Conservation (phyloP, 2,329 filamentous ascomycete genomes). For the Aspergillus spinulosporus region DNA sequence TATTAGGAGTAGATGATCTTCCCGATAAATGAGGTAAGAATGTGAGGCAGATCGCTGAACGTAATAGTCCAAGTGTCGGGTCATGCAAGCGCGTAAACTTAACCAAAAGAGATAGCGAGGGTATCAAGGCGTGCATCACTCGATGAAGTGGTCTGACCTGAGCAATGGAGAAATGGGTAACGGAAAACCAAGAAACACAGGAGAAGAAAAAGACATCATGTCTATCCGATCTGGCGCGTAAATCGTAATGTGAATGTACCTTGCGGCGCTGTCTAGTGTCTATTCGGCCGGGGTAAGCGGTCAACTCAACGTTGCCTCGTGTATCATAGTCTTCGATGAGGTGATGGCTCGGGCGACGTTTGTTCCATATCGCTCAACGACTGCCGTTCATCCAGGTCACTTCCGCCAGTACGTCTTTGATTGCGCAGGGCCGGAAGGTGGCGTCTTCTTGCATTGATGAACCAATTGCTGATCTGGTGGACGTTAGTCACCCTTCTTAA, state of each 20-base stretch:
- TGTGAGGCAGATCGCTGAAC: not conserved
- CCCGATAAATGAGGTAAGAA: not conserved
- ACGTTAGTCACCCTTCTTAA: not conserved
- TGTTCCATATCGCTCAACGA: conserved; percentile 40
- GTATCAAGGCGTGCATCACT: conserved; percentile 34
- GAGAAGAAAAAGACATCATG: conserved; percentile 8
- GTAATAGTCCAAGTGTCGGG: not conserved
- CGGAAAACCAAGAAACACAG: not conserved
- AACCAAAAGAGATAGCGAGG: conserved; percentile 18
- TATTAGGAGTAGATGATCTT: not conserved
- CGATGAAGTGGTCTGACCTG: conserved; percentile 19
- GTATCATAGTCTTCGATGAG: conserved; percentile 19
- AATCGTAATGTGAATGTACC: conserved; percentile 20
- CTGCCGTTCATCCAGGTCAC: conserved; percentile 33
- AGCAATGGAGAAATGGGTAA: conserved; percentile 16
- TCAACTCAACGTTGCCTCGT: not conserved
- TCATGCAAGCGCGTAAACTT: not conserved
- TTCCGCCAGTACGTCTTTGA: conserved; percentile 40
- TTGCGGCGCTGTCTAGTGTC: conserved; percentile 9
- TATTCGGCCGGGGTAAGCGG: not conserved
- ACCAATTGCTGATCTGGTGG: conserved; percentile 54
- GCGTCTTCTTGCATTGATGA: conserved; percentile 53
- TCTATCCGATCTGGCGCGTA: conserved; percentile 17
- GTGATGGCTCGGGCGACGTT: conserved; percentile 29
- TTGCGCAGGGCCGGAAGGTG: conserved; percentile 50